Evolutionary conservation across 2,329 filamentous ascomycete genomes (phyloP), one percentile per base, ranked within the genome.

Genomic region (Colletotrichum sublineola): DNA sequence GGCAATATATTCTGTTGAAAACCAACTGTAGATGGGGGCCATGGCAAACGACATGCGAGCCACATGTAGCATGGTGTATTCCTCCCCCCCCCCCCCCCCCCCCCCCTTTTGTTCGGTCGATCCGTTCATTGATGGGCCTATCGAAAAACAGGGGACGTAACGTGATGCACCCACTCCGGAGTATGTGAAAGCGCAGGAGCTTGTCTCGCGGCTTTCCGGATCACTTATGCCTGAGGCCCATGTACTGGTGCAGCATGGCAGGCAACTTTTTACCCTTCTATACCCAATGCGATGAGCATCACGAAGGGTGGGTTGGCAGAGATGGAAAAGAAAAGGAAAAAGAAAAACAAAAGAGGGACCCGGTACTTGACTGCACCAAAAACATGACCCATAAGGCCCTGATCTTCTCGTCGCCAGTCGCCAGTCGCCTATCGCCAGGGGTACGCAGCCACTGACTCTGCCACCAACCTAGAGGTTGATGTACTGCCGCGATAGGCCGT

Each of bases 311-410:
- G 50, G 50, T 4, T 53, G 24, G 38, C 48, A 44, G 36, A 33
- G 33, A n/a, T 53, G 38, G 33, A 63, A 44, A 40, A 46, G 38
- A 7, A 44, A 48, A 29, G 53, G 40, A 38, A 50, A 9, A 18
- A 20, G 9, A 42, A 38, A 38, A 50, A 14, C 53, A 69, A 56
- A 61, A 69, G 66, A 69, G 70, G 66, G 61, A 63, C 67, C 69
- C 71, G 73, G 73, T 73, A 74, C 73, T 74, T 73, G 71, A 63
- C 66, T 68, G 68, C 65, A 68, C 68, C 64, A 72, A 31, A 46
- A 29, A 24, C 40, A 50, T 52, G 48, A 66, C 46, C 61, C 73
- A 63, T 53, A 56, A n/a, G n/a, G n/a, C n/a, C n/a, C n/a, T n/a
- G n/a, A n/a, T n/a, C n/a, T n/a, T n/a, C n/a, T n/a, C n/a, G n/a